phyloP scores from a whole-genome alignment of 2,329 filamentous ascomycete genomes.

The Hymenotorrendiella dingleyae region DNA sequence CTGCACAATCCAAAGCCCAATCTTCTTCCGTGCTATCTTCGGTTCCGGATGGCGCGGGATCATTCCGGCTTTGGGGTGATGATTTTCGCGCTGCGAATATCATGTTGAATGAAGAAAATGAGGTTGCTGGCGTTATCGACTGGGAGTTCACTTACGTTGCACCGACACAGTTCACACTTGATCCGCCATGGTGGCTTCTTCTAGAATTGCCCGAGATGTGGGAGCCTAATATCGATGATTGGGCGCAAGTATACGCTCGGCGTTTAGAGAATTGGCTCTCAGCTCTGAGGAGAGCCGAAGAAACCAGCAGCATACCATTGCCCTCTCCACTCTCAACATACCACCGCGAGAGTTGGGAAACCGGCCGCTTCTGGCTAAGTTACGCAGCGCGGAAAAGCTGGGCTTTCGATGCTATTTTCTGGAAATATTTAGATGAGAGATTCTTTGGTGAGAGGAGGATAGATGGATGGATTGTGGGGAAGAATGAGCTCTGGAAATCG shows the following conservation, averaged over 20 bases:
- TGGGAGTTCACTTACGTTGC: not conserved
- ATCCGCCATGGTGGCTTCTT: constrained; percentile 36
- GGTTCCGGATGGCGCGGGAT: constrained; percentile 10
- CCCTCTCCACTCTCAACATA: not conserved
- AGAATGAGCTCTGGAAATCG: constrained; percentile 23
- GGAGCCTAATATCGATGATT: constrained; percentile 15
- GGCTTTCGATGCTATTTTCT: constrained; percentile 33
- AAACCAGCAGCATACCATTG: not conserved
- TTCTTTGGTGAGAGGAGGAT: constrained; percentile 31
- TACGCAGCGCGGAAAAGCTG: constrained; percentile 34
- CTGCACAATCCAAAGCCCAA: constrained; percentile 15
- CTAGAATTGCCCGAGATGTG: constrained; percentile 30
- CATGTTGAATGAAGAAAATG: constrained; percentile 26
- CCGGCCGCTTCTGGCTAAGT: constrained; percentile 29
- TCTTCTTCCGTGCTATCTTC: constrained; percentile 5
- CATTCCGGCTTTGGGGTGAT: constrained; percentile 28
- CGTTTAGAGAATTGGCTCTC: not conserved
- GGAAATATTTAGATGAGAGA: constrained; percentile 31
- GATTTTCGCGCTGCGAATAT: constrained; percentile 31
- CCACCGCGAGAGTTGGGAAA: constrained; percentile 16
- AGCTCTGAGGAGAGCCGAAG: not conserved
- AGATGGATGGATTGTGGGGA: not conserved
- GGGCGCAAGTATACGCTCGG: not conserved
- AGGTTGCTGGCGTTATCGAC: constrained; percentile 22
- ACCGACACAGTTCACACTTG: constrained; percentile 26